Conservation (phyloP, 106 monocot genomes). For the Allium fistulosum region DNA sequence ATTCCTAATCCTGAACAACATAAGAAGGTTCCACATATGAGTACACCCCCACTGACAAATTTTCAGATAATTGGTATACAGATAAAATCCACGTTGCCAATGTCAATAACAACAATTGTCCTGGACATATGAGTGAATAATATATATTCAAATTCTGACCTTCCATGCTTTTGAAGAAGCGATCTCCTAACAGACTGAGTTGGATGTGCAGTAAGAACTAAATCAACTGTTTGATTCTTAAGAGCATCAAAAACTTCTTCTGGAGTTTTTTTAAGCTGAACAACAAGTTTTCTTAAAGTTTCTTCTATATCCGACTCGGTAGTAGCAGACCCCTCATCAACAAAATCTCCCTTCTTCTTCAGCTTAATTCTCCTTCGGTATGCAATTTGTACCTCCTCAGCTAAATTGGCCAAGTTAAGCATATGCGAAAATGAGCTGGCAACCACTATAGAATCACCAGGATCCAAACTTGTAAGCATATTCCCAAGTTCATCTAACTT, state of each 20-base stretch:
- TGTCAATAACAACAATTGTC: too few relatives aligned
- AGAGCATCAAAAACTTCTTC: conserved; percentile 84
- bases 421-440: conserved; percentile 91
- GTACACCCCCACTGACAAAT: too few relatives aligned
- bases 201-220: conserved; percentile 92
- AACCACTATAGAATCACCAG: conserved; percentile 73
- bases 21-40: background rate
- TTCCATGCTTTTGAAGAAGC: conserved; percentile 86
- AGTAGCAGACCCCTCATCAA: conserved; percentile 63
- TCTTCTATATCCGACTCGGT: conserved; percentile 69
- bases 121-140: too few relatives aligned
- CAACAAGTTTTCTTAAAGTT: conserved; percentile 70
- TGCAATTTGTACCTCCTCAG: conserved; percentile 96
- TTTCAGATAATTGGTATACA: too few relatives aligned
- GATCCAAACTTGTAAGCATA: conserved; percentile 60
- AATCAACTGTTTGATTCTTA: conserved; percentile 87
- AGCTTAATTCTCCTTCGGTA: conserved; percentile 66
- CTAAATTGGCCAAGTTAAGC: conserved; percentile 91
- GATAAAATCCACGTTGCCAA: too few relatives aligned
- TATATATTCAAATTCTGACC: conserved; percentile 24
- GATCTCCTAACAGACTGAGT: conserved; percentile 92
- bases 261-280: conserved; percentile 60
- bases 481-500: conserved; percentile 71
- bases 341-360: conserved; percentile 74
- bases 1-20: conserved; percentile 62